Percentiles rank a stretch among this genome's conserved stretches.
Evolutionary conservation across 1,284 basidiomycete genomes (phyloP).

Genomic region (Schizopora paradoxa): DNA sequence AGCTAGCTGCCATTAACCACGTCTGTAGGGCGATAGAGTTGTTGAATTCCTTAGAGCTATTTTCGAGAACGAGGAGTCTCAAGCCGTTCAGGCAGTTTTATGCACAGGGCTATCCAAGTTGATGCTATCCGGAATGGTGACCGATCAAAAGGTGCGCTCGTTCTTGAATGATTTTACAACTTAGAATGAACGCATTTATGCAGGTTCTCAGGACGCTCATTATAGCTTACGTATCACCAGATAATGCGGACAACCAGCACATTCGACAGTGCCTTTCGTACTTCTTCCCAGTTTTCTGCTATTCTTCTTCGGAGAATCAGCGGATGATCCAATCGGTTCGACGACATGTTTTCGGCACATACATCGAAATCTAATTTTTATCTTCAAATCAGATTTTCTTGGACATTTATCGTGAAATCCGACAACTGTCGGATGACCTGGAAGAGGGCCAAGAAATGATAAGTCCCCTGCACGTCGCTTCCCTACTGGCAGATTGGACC

Average conservation of each 20-base stretch:
- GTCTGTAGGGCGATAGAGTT: conserved; percentile 61
- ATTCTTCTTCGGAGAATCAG: conserved; percentile 80
- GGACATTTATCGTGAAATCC: conserved; percentile 66
- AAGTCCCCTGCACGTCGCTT: conserved; percentile 72
- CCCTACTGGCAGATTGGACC: conserved; percentile 91
- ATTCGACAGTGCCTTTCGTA: conserved; percentile 92
- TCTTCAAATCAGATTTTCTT: conserved; percentile 62
- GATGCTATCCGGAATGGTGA: conserved; percentile 79
- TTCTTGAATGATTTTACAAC: not conserved
- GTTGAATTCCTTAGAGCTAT: conserved; percentile 73
- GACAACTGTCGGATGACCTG: conserved; percentile 64
- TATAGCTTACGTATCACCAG: conserved; percentile 82
- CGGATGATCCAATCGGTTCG: conserved; percentile 69
- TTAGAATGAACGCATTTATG: conserved; percentile 5
- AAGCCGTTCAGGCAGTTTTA: conserved; percentile 75
- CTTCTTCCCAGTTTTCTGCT: conserved; percentile 94
- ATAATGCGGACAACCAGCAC: conserved; percentile 81
- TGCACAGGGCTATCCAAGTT: conserved; percentile 88
- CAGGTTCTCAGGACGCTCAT: conserved; percentile 80
- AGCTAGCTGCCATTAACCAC: conserved; percentile 2
- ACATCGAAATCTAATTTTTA: conserved; percentile 6
- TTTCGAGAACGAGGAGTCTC: conserved; percentile 70
- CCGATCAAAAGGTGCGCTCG: conserved; percentile 57
- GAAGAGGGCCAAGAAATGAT: conserved; percentile 81
- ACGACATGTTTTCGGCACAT: conserved; percentile 1